Evolutionary conservation across 2,329 filamentous ascomycete species (phyloP).

Genomic region (Pseudocercospora macadamiae): DNA sequence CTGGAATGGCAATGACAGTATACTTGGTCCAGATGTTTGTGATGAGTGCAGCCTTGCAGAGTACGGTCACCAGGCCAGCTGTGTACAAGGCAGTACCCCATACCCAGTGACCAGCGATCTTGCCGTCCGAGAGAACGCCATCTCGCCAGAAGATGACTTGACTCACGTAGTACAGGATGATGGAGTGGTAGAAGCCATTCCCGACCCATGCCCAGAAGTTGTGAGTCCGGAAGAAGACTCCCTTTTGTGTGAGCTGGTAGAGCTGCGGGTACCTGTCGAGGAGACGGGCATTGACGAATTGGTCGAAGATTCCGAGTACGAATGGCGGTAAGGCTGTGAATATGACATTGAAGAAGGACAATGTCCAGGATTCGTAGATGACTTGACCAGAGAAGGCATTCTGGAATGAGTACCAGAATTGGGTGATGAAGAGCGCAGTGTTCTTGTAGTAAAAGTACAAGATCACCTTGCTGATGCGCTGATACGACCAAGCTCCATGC

Average conservation of each 20-base stretch:
- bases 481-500: conserved; percentile 96
- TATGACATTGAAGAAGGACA: conserved; percentile 99
- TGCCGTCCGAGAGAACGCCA: conserved; percentile 75
- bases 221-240: conserved; percentile 89
- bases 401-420: conserved; percentile 95
- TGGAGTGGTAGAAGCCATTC: conserved; percentile 93
- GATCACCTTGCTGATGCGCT: conserved; percentile 94
- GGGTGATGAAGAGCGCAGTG: conserved; percentile 96
- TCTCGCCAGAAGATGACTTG: conserved; percentile 82
- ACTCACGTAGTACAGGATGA: conserved; percentile 85
- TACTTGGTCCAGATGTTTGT: conserved; percentile 99
- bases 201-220: conserved; percentile 91
- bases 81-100: conserved; percentile 97
- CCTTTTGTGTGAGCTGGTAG: conserved; percentile 89
- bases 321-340: conserved; percentile 94
- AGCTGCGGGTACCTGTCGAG: conserved; percentile 95
- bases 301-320: conserved; percentile 93
- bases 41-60: conserved; percentile 91
- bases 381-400: conserved; percentile 97
- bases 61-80: conserved; percentile 86
- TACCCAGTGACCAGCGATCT: conserved; percentile 90
- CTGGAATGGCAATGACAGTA: conserved; percentile 91
- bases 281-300: conserved; percentile 92
- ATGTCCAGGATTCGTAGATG: conserved; percentile 98
- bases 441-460: conserved; percentile 99